Percentiles rank a stretch among this genome's conserved stretches.
Evolutionary conservation across 1,139 yeast species (phyloP).

Genomic region (Arxiozyma heterogenica): DNA sequence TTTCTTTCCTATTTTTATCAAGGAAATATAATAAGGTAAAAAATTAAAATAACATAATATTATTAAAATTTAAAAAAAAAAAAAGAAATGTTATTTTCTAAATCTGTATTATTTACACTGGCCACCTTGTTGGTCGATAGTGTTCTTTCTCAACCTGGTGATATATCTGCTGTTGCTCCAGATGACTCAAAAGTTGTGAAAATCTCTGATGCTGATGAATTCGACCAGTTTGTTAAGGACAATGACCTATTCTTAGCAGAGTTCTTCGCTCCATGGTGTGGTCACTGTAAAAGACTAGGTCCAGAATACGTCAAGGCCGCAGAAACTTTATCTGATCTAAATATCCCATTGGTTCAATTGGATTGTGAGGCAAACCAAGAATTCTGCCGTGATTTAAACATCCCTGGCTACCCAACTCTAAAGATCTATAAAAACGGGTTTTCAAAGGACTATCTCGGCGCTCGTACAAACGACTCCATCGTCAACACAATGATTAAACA

Average conservation of each 20-base stretch:
- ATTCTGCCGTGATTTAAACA: constrained; percentile 64
- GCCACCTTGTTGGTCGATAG: background rate
- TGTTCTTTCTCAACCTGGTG: constrained; percentile 12
- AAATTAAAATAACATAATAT: too few species aligned
- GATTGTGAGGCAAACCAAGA: constrained; percentile 86
- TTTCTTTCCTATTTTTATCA: too few species aligned
- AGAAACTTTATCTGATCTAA: constrained; percentile 46
- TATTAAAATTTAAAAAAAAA: background rate
- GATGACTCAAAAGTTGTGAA: constrained; percentile 84
- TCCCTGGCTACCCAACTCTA: constrained; percentile 88
- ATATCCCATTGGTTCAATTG: constrained; percentile 76
- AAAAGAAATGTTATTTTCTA: constrained; percentile 13
- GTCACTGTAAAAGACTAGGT: constrained; percentile 90
- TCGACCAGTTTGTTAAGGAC: constrained; percentile 54
- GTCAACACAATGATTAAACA: constrained; percentile 73
- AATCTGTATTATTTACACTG: constrained; percentile 5
- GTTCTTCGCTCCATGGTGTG: constrained; percentile 99
- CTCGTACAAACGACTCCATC: constrained; percentile 73
- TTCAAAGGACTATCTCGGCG: constrained; percentile 66
- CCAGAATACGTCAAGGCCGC: constrained; percentile 91
- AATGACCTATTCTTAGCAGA: constrained; percentile 85
- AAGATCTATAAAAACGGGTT: constrained; percentile 64
- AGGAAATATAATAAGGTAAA: too few species aligned
- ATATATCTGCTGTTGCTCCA: constrained; percentile 59
- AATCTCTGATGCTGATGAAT: constrained; percentile 48